These are phyloP conservation scores for Thelonectria discophora DNA, from an alignment of 2,329 filamentous ascomycete species.

Conservation along the genomic window DNA sequence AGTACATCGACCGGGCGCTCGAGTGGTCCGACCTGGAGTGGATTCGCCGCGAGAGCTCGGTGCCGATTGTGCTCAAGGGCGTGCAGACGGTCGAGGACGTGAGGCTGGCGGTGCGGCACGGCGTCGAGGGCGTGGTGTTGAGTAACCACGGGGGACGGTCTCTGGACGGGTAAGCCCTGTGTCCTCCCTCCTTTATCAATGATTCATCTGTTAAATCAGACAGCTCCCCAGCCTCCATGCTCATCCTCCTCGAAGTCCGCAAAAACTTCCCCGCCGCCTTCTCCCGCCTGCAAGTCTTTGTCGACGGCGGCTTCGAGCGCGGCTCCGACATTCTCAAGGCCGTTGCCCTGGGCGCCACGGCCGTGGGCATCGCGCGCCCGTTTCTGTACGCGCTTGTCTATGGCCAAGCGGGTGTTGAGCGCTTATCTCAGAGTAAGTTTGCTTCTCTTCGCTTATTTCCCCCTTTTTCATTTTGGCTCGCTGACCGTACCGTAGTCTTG, in stretches of 20 bases:
- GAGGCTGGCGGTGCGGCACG: conserved; percentile 56
- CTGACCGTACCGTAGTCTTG: conserved; percentile 27
- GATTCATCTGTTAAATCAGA: rapidly evolving
- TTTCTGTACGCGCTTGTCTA: conserved; percentile 63
- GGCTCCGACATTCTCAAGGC: conserved; percentile 65
- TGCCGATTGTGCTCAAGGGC: conserved; percentile 66
- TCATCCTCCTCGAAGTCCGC: conserved; percentile 62
- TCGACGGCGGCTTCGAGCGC: conserved; percentile 63
- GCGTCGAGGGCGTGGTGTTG: conserved; percentile 63
- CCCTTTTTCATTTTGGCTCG: not conserved
- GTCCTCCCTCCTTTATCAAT: rapidly evolving
- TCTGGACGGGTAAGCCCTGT: conserved; percentile 53
- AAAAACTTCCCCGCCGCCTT: conserved; percentile 59
- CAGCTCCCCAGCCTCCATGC: conserved; percentile 54
- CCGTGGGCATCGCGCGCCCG: conserved; percentile 62
- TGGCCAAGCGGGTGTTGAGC: conserved; percentile 63
- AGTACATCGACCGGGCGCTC: conserved; percentile 61
- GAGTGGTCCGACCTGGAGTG: conserved; percentile 63
- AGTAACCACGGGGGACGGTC: conserved; percentile 68
- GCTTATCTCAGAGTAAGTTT: conserved; percentile 63
- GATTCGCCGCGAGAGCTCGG: conserved; percentile 55
- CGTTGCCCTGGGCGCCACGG: conserved; percentile 61
- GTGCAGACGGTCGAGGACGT: conserved; percentile 66
- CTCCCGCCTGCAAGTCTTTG: conserved; percentile 59
- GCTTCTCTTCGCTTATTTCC: rapidly evolving